Conservation (phyloP, 23 red algal genomes). For the Gracilaria domingensis region DNA sequence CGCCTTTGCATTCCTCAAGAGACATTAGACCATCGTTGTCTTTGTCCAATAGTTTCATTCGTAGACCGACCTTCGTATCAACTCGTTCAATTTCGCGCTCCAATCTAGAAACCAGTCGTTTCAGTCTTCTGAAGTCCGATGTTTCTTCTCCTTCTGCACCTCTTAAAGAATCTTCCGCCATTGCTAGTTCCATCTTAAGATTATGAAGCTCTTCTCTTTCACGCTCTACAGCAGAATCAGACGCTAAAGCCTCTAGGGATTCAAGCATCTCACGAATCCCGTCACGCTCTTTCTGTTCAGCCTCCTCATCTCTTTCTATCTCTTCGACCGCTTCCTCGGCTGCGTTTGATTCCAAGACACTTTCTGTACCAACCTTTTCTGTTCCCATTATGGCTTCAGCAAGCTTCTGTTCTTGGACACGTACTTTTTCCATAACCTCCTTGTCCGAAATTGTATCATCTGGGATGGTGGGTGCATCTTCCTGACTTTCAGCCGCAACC, state of each 20-base stretch:
- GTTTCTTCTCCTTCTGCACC: constrained; percentile 53
- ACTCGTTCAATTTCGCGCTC: constrained; percentile 89
- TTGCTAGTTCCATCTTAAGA: constrained; percentile 88
- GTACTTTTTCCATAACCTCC: constrained; percentile 57
- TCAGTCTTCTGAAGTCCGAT: constrained; percentile 80
- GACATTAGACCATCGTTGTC: constrained; percentile 98
- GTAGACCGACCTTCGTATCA: constrained; percentile 90
- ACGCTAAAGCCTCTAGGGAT: constrained; percentile 83
- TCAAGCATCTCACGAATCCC: constrained; percentile 59
- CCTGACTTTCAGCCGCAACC: background rate
- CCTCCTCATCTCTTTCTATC: constrained; percentile 60
- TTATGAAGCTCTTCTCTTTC: constrained; percentile 91
- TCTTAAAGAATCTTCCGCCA: constrained; percentile 73
- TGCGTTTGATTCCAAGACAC: background rate
- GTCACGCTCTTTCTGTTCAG: constrained; percentile 70
- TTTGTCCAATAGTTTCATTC: constrained; percentile 94
- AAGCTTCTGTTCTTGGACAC: constrained; percentile 26
- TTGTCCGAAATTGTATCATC: constrained; percentile 64
- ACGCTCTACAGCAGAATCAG: constrained; percentile 79
- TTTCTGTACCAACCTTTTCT: background rate
- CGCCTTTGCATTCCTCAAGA: constrained; percentile 77
- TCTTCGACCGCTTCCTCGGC: constrained; percentile 29
- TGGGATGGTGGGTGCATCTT: background rate
- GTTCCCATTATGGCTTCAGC: constrained; percentile 27
- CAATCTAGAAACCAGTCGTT: constrained; percentile 71